Evolutionary conservation across 805 yeast species (phyloP).

Genomic region (Schwanniomyces occidentalis): DNA sequence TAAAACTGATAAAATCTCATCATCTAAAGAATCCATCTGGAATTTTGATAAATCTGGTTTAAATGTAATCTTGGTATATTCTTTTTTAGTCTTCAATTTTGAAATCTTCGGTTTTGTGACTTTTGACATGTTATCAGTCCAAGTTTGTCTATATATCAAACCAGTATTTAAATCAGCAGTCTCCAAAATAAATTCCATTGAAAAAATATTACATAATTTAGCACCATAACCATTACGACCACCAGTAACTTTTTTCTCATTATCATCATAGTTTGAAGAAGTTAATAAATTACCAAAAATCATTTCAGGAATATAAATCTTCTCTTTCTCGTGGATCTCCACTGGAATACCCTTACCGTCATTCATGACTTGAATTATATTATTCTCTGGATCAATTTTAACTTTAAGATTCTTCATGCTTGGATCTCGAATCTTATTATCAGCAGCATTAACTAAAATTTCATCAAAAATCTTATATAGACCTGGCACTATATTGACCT

Average conservation of each 20-base stretch:
- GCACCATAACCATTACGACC: constrained; percentile 99
- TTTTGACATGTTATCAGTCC: constrained; percentile 84
- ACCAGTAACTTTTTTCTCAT: constrained; percentile 94
- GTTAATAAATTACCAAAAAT: constrained; percentile 94
- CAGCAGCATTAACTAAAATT: constrained; percentile 97
- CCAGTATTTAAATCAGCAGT: constrained; percentile 76
- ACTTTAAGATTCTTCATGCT: constrained; percentile 84
- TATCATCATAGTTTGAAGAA: constrained; percentile 93
- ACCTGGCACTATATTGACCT: constrained; percentile 90
- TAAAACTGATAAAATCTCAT: constrained; percentile 78
- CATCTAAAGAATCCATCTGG: constrained; percentile 81
- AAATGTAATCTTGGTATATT: constrained; percentile 85
- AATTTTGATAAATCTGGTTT: constrained; percentile 85
- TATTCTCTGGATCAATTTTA: constrained; percentile 71
- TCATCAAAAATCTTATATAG: constrained; percentile 95
- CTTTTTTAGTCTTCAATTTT: constrained; percentile 56
- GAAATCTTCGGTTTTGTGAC: constrained; percentile 76
- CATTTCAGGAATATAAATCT: constrained; percentile 91
- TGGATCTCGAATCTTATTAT: constrained; percentile 94
- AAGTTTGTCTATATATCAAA: constrained; percentile 71
- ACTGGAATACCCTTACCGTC: constrained; percentile 96
- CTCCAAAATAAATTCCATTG: constrained; percentile 81
- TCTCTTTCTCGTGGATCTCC: constrained; percentile 88
- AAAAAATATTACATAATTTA: constrained; percentile 92
- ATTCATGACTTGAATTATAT: constrained; percentile 76